These are phyloP conservation scores for Sparassis latifolia DNA, from an alignment of 1,284 basidiomycete species.

Conservation along the genomic window DNA sequence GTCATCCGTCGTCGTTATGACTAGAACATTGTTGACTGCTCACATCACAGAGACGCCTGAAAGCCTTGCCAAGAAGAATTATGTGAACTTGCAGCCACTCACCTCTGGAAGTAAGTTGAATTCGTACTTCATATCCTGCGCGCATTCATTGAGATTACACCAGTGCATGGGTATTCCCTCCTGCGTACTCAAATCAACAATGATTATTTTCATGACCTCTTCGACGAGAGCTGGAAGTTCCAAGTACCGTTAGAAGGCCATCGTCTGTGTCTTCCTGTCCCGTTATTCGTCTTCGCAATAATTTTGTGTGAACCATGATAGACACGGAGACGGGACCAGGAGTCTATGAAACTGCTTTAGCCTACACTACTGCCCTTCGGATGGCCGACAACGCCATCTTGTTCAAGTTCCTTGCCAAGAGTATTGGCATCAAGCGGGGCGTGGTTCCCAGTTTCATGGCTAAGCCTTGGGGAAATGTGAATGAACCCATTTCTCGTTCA, in stretches of 20 bases:
- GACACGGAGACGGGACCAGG: conserved; percentile 95
- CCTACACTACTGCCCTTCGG: conserved; percentile 76
- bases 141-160: neutral
- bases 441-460: conserved; percentile 98
- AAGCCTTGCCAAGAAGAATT: conserved; percentile 73
- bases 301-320: conserved; percentile 23
- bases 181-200: conserved; percentile 84
- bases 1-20: neutral
- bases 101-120: conserved; percentile 81
- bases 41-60: conserved; percentile 65
- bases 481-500: conserved; percentile 16
- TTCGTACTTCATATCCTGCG: neutral
- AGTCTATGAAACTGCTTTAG: conserved; percentile 91
- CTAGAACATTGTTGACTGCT: neutral
- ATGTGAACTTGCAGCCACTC: conserved; percentile 66
- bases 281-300: conserved; percentile 1
- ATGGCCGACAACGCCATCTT: conserved; percentile 95
- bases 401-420: conserved; percentile 92
- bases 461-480: conserved; percentile 87
- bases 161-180: conserved; percentile 93
- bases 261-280: conserved; percentile 47
- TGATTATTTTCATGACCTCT: conserved; percentile 86
- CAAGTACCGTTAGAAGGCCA: conserved; percentile 87
- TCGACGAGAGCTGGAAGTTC: conserved; percentile 72
- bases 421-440: conserved; percentile 83